phyloP scores from a whole-genome alignment of 331 rosid genomes.

The Pyrus hybrid region DNA sequence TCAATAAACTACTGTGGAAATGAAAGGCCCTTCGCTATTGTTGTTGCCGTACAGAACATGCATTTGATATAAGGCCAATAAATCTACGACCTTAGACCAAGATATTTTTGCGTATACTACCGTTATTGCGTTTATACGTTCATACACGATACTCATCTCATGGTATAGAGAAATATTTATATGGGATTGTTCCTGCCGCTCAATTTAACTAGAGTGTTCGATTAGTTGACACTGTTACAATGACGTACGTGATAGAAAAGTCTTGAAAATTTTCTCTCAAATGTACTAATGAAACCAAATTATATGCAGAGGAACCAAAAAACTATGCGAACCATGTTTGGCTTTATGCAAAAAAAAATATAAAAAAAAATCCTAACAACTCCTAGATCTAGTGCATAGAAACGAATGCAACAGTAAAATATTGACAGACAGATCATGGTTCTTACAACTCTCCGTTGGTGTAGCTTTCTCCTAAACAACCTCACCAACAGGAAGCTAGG shows the following conservation, averaged over 20 bases:
- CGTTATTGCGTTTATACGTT: not conserved
- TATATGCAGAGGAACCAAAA: not conserved
- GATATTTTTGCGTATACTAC: not conserved
- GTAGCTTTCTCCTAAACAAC: slow-evolving; percentile 43
- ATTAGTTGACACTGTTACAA: no score
- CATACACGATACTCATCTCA: not conserved
- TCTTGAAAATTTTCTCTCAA: not conserved
- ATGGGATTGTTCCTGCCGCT: not conserved
- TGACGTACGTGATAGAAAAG: not conserved
- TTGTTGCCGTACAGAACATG: not conserved
- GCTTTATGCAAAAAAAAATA: not conserved
- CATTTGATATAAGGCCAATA: not conserved
- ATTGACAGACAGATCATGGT: slow-evolving; percentile 22
- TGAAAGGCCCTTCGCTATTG: not conserved
- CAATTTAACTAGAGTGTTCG: no score
- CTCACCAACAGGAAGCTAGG: slow-evolving; percentile 12
- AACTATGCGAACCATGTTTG: not conserved
- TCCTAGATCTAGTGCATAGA: not conserved
- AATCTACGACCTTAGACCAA: not conserved
- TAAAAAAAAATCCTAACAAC: not conserved
- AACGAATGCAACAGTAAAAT: not conserved
- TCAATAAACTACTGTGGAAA: not conserved
- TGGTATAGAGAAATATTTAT: not conserved
- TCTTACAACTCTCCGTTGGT: slow-evolving; percentile 29
- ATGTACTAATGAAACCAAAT: not conserved